Base-by-base conservation (phyloP, 805 yeast species). In the Metschnikowia anglica region DNA sequence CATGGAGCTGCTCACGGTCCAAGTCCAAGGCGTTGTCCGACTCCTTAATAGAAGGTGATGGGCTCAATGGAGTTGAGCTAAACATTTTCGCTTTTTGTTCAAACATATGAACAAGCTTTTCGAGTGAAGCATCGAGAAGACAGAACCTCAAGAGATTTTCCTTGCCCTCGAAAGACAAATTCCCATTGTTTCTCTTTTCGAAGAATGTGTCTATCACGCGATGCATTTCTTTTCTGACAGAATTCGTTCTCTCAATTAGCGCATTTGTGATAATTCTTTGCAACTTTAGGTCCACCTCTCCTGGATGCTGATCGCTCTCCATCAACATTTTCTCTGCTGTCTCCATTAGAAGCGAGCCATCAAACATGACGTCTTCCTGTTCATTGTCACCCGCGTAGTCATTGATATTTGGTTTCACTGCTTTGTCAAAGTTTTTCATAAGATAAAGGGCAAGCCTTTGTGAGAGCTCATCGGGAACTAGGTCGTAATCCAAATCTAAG, bases 301-400 rank as follows among this genome's bases (percentile, higher is more conserved):
- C 50, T 1, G 43, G 46, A 10, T 33, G 35, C 42, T 43, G 53
- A 34, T 43, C 55, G 19, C 50, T 44, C 29, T 58, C 63, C 27
- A 70, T 77, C 41, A 85, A 61, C 41, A 85, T 61, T 46, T 79
- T 77, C 47, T 81, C 88, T 0, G 90, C 91, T 2, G 88, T 77
- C 59, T 83, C 83, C 54, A 88, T 81, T 37, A 85, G 70, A 43
- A 85, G 65, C 0, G 88, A 76, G 5, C 91, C 93, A 63, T 85
- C 91, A 59, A 81, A 83, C 60, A 85, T 73, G 37, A 85, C 68
- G 49, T 85, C 91, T 58, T 70, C 73, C 76, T 85, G 66, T 66
- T 48, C 31, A 12, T 30, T 44, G n/a, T 49, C 53, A 12, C 44
- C 52, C 11, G 63, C 35, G 57, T 55, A 49, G 65, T 46, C 39